These are phyloP conservation scores for Polytrichum formosum DNA, from an alignment of 225 moss, liverwort and hornwort genomes.

Conservation along the genomic window DNA sequence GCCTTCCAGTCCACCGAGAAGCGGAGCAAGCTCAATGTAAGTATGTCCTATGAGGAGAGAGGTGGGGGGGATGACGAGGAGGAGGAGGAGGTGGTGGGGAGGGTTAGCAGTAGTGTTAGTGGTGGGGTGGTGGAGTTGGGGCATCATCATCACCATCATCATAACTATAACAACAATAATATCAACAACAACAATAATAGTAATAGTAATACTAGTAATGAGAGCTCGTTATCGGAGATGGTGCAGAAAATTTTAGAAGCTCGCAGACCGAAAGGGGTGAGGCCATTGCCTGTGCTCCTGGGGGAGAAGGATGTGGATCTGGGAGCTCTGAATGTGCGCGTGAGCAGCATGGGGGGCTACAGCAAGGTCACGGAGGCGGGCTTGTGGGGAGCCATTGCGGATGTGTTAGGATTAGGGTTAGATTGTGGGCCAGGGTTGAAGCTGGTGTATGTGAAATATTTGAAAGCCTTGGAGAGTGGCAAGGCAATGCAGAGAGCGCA, in stretches of 20 bases:
- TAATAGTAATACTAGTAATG: constrained; percentile 2
- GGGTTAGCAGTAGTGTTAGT: neutral
- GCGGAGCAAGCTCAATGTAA: constrained; percentile 26
- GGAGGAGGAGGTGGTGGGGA: neutral
- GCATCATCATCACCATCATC: no score
- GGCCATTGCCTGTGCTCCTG: constrained; percentile 63
- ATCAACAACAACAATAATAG: neutral
- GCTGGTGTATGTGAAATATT: constrained; percentile 80
- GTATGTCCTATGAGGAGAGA: neutral
- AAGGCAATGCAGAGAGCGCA: neutral
- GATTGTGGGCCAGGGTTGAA: constrained; percentile 81
- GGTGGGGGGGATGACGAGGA: neutral
- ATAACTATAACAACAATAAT: no score
- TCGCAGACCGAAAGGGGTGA: constrained; percentile 28
- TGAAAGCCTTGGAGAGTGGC: constrained; percentile 46
- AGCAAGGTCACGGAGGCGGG: constrained; percentile 51
- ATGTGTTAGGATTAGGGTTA: constrained; percentile 58
- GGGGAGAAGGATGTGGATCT: constrained; percentile 65
- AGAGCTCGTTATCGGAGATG: constrained; percentile 15
- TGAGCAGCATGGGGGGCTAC: constrained; percentile 65
- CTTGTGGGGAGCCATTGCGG: constrained; percentile 61
- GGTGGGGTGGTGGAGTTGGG: neutral
- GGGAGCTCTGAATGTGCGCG: constrained; percentile 40
- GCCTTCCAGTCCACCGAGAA: constrained; percentile 21
- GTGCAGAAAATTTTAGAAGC: constrained; percentile 38